phyloP scores from a whole-genome alignment of 805 yeast species.

The Pichia kluyveri region DNA sequence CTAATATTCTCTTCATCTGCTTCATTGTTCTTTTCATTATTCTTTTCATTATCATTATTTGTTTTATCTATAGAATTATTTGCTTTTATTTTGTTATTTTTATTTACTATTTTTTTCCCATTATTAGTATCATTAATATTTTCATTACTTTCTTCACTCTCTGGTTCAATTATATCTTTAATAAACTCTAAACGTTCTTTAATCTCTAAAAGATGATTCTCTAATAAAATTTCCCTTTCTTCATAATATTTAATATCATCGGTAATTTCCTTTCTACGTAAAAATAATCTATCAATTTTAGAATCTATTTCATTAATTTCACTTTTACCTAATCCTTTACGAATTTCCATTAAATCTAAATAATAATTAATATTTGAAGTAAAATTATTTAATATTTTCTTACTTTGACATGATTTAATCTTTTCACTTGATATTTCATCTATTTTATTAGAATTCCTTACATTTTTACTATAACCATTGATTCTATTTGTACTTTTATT shows the following conservation, averaged over 20 bases:
- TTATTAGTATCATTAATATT: neutral
- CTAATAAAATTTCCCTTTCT: constrained; percentile 48
- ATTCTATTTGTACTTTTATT: constrained; percentile 1
- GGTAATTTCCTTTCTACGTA: constrained; percentile 44
- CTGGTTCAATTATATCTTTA: constrained; percentile 27
- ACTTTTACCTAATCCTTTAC: constrained; percentile 54
- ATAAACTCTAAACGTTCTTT: constrained; percentile 36
- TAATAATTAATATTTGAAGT: constrained; percentile 34
- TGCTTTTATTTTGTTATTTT: neutral
- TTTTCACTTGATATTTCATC: constrained; percentile 32
- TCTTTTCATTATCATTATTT: neutral
- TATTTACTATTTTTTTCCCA: neutral
- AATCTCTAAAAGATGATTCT: constrained; percentile 36
- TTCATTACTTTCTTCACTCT: constrained; percentile 15
- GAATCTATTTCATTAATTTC: constrained; percentile 59
- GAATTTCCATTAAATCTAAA: constrained; percentile 48
- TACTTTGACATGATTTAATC: constrained; percentile 34
- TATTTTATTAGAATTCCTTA: constrained; percentile 11
- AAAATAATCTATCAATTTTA: constrained; percentile 42
- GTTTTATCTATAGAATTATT: constrained; percentile 27
- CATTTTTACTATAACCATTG: neutral
- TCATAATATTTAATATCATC: constrained; percentile 53
- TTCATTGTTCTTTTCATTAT: neutral
- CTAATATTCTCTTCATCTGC: constrained; percentile 23
- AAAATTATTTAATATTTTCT: constrained; percentile 23